Conservation (phyloP, 495 filamentous ascomycete genomes). For the Staphylotrichum tortipilum region DNA sequence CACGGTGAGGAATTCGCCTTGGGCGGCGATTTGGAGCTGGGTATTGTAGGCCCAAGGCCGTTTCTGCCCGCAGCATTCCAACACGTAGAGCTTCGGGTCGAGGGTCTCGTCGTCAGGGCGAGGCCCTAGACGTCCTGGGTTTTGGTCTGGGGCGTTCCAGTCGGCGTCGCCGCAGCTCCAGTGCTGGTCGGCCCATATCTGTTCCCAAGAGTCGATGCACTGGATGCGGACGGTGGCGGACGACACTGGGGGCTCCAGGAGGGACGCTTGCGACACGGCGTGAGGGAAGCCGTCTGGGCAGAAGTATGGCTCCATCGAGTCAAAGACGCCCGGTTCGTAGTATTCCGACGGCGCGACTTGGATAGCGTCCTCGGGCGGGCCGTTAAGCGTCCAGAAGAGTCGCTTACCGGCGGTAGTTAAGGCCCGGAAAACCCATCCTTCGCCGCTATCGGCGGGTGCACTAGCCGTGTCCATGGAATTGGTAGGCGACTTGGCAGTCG, state of each 20-base stretch:
- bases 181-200: not conserved
- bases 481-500: not conserved
- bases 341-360: conserved; percentile 1
- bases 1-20: conserved; percentile 1
- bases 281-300: not conserved
- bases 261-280: not conserved
- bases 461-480: not conserved
- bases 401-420: not conserved
- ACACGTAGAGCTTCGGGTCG: not conserved
- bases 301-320: conserved; percentile 2
- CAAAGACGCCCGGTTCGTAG: not conserved
- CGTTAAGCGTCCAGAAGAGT: conserved; percentile 2
- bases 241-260: not conserved
- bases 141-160: not conserved
- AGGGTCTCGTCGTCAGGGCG: not conserved
- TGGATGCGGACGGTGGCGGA: not conserved
- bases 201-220: not conserved
- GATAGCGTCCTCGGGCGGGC: not conserved
- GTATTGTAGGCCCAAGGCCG: not conserved
- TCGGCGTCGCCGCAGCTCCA: not conserved
- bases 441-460: not conserved
- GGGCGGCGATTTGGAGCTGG: not conserved
- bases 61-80: conserved; percentile 2
- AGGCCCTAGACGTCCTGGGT: not conserved
- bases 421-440: not conserved